phyloP scores from a whole-genome alignment of 2,329 filamentous ascomycete genomes.

The Epichloe uncinata region DNA sequence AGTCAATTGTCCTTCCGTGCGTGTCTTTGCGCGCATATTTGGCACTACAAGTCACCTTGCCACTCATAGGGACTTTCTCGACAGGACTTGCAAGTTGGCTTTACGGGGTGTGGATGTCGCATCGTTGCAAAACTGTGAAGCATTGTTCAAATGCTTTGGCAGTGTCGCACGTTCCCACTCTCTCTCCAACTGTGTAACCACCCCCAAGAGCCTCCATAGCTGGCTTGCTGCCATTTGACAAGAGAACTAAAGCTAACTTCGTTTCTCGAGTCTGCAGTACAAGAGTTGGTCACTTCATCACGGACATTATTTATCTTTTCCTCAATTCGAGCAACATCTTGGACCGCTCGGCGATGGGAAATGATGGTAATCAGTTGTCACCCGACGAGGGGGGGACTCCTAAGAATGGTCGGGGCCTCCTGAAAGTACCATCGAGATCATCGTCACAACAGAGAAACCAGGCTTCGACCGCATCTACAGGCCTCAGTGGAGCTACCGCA shows the following conservation, averaged over 20 bases:
- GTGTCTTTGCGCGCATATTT: not conserved
- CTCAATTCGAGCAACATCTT: constrained; percentile 19
- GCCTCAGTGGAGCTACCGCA: constrained; percentile 45
- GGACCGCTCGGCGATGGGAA: constrained; percentile 25
- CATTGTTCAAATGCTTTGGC: not conserved
- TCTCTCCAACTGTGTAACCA: not conserved
- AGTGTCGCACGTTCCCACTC: not conserved
- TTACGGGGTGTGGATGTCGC: not conserved
- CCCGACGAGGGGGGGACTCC: constrained; percentile 28
- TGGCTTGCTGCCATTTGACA: not conserved
- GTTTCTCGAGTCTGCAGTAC: not conserved
- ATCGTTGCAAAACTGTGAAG: not conserved
- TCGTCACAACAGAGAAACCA: constrained; percentile 47
- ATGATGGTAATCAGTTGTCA: constrained; percentile 27
- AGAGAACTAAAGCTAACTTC: not conserved
- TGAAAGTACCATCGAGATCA: constrained; percentile 48
- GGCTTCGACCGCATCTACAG: constrained; percentile 44
- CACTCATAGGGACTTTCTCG: not conserved
- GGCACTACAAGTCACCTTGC: not conserved
- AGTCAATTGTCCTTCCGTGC: not conserved
- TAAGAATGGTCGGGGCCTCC: constrained; percentile 38
- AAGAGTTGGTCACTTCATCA: not conserved
- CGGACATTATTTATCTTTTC: constrained; percentile 6
- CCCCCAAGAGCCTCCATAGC: not conserved
- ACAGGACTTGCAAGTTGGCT: not conserved